phyloP scores from a whole-genome alignment of 768 basidiomycete genomes.

The Suillus luteus region DNA sequence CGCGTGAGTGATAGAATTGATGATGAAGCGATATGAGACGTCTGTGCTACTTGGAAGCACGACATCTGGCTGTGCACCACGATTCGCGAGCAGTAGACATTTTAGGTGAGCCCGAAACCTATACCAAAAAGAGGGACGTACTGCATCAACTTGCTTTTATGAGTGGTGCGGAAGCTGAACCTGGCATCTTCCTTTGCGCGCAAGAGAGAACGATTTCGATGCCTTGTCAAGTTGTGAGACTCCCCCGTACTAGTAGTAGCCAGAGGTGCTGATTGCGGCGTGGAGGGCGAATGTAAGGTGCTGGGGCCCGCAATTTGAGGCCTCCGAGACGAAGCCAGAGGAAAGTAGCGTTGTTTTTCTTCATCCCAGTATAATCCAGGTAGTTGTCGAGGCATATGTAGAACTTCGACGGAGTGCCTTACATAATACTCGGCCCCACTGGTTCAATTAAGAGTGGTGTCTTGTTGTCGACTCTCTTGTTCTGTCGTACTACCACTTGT shows the following conservation, averaged over 20 bases:
- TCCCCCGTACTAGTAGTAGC: background rate
- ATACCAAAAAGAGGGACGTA: constrained; percentile 15
- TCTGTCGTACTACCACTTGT: background rate
- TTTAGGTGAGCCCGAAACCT: background rate
- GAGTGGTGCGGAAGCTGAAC: constrained; percentile 14
- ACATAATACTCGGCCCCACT: background rate
- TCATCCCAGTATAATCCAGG: constrained; percentile 62
- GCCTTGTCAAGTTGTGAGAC: background rate
- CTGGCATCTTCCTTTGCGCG: constrained; percentile 3
- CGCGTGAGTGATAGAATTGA: constrained; percentile 31
- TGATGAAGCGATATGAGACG: constrained; percentile 34
- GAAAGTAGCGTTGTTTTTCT: constrained; percentile 56
- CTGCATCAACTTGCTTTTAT: constrained; percentile 31
- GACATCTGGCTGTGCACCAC: constrained; percentile 39
- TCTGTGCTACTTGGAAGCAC: constrained; percentile 41
- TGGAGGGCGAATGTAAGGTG: constrained; percentile 5
- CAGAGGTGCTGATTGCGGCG: constrained; percentile 6
- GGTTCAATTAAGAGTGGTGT: background rate
- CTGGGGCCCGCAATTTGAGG: background rate
- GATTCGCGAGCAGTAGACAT: background rate
- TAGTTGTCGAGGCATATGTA: constrained; percentile 48
- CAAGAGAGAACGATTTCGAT: constrained; percentile 1
- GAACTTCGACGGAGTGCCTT: background rate
- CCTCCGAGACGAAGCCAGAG: constrained; percentile 41
- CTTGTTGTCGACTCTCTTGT: background rate